Base-by-base conservation (phyloP, 179 eudicot genomes). In the Beta corolliflora region DNA sequence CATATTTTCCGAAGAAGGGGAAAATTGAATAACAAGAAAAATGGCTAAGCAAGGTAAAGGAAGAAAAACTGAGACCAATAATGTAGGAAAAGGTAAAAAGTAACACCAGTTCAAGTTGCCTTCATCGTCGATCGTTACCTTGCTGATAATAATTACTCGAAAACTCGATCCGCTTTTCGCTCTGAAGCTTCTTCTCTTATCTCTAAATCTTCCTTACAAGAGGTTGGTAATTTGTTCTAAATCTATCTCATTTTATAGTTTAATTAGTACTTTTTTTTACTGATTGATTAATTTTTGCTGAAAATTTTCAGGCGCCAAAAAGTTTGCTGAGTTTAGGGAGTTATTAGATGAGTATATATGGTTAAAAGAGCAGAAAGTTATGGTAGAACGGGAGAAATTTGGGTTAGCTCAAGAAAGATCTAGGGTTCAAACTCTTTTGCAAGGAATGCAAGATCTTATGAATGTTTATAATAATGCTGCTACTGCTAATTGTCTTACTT, bases 111-210 rank as follows among this genome's bases (percentile, higher is more conserved):
- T 29, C 98, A 95, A 79, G 88, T 95, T 46, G 98, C 98, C 12
- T 93, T 91, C 90, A 81, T 95, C 69, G 95, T 95, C 46, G 97
- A 95, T 69, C 92, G 97, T 2, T 95, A 95, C 61, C 92, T 95
- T 7, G 89, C 92, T 29, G 97, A 92, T 80, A 89, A 93, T 84
- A 86, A 84, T 12, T 92, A 16, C 81, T 23, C 89, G 29, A 72
- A 81, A 1, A 85, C 97, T 19, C 93, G 92, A 0, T 79, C 92
- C 73, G 23, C 83, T 59, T 95, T 93, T 81, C 92, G 93, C 2
- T 56, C 84, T 55, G 98, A 95, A 84, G 97, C 95, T 0, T 81
- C 95, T 9, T 67, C 88, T 19, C 88, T 93, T 78, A 77, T 95
- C 81, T 45, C 97, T 81, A 89, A 89, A 66, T 84, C 88, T 5